Evolutionary conservation across 2,329 filamentous ascomycete genomes (phyloP).

Genomic region (Colletotrichum trifolii): DNA sequence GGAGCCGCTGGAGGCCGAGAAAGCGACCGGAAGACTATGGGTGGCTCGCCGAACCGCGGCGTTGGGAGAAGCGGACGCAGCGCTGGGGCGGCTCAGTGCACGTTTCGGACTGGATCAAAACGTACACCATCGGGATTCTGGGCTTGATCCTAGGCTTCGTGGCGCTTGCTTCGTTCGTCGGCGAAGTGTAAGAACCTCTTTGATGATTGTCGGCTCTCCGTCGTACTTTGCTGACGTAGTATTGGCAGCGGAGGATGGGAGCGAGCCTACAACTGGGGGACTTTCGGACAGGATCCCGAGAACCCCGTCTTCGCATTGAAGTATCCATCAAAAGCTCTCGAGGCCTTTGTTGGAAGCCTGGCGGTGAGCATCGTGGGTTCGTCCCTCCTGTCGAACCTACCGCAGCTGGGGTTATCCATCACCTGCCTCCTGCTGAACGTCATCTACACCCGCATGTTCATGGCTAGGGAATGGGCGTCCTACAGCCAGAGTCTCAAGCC

Average conservation of each 20-base stretch:
- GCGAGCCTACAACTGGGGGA: not conserved
- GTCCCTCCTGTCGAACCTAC: slow-evolving; percentile 1
- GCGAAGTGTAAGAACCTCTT: not conserved
- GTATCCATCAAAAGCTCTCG: not conserved
- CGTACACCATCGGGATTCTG: not conserved
- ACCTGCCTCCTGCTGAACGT: not conserved
- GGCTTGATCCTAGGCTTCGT: not conserved
- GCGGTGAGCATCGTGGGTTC: not conserved
- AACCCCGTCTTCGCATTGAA: slow-evolving; percentile 1
- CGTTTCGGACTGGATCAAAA: not conserved
- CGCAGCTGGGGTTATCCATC: slow-evolving; percentile 8
- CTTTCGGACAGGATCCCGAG: not conserved
- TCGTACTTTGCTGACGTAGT: not conserved
- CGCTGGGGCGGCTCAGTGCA: not conserved
- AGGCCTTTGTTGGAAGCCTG: not conserved
- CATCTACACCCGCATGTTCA: slow-evolving; percentile 17
- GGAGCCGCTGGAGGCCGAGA: no score
- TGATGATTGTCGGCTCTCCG: not conserved
- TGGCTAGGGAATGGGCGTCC: slow-evolving; percentile 10
- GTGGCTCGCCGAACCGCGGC: not conserved
- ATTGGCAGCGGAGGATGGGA: not conserved
- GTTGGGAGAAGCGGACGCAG: not conserved
- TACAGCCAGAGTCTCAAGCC: not conserved
- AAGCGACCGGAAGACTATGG: not conserved
- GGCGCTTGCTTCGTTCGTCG: not conserved